These are phyloP conservation scores for Coemansia sp. DNA, from an alignment of 192 early-diverging fungal genomes.

Conservation along the genomic window DNA sequence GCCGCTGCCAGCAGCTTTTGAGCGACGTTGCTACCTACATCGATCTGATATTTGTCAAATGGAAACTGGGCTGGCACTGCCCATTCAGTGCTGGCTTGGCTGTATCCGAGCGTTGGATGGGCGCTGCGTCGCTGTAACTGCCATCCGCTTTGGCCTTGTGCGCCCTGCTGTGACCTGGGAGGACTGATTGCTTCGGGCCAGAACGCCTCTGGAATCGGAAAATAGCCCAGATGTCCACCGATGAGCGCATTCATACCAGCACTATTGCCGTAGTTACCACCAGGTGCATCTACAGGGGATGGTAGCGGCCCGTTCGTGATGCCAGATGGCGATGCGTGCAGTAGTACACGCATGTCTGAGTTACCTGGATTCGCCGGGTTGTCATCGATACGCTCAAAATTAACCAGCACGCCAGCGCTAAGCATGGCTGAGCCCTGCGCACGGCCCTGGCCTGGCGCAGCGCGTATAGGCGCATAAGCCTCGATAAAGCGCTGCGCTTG, in stretches of 20 bases:
- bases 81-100: conserved; percentile 55
- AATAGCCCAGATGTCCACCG: conserved; percentile 54
- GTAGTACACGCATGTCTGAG: conserved; percentile 35
- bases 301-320: conserved; percentile 40
- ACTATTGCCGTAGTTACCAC: conserved; percentile 30
- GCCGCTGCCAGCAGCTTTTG: conserved; percentile 60
- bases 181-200: conserved; percentile 58
- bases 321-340: conserved; percentile 35
- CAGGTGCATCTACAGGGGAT: conserved; percentile 27
- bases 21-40: conserved; percentile 56
- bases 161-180: conserved; percentile 12
- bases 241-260: conserved; percentile 41
- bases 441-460: conserved; percentile 15
- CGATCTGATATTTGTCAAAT: conserved; percentile 74
- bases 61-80: conserved; percentile 71
- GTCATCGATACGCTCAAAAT: conserved; percentile 63
- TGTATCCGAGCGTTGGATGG: conserved; percentile 64
- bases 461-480: conserved; percentile 39
- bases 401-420: conserved; percentile 59
- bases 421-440: conserved; percentile 22
- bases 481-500: conserved; percentile 69
- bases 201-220: conserved; percentile 76
- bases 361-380: conserved; percentile 40
- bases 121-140: conserved; percentile 56
- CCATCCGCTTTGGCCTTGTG: conserved; percentile 17